Evolutionary conservation across 2,329 filamentous ascomycete genomes (phyloP), one percentile per base, ranked within the genome.

Genomic region (Eutypella sp.): DNA sequence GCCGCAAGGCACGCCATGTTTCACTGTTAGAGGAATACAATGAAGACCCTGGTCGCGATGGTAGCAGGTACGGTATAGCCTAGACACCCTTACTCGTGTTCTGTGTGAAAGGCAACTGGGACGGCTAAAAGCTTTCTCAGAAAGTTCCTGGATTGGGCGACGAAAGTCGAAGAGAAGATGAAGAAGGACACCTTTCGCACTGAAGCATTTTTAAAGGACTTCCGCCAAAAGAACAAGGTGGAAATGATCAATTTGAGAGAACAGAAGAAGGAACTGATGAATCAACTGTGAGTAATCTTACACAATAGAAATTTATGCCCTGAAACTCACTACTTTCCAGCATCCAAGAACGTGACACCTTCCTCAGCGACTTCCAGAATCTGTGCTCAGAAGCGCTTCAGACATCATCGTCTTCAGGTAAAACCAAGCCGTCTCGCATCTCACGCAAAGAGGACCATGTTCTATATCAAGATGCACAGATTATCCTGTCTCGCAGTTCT

Each of bases 251-350:
- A 54, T 10, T 34, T 60, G 2, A 53, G 50, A 31, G 45, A 53
- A 27, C 54, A 57, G 34, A 61, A 58, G 38, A 40, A 57, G 8
- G 50, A 58, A 7, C 49, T 67, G 66, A 56, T 61, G 45, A 11
- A 23, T 25, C 13, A 2, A 25, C 11, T 15, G 25, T 36, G 10
- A 8, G 19, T 39, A 23, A 2, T 2, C n/a, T 11, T 27, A 22
- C 11, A 11, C 9, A 15, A 18, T 10, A 3, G 8, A 7, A 5
- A 31, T 25, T n/a, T n/a, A n/a, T n/a, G n/a, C n/a, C 7, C 20
- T 8, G 7, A 34, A 39, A 24, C 47, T 56, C n/a, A 56, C 40
- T n/a, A 15, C 11, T 13, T 19, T 18, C 10, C 16, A 61, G 60
- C 10, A 40, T 31, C 4, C 19, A 49, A 19, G 42, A n/a, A 16